Evolutionary conservation across 495 filamentous ascomycete species (phyloP).

Genomic region (Daldinia bambusicola): DNA sequence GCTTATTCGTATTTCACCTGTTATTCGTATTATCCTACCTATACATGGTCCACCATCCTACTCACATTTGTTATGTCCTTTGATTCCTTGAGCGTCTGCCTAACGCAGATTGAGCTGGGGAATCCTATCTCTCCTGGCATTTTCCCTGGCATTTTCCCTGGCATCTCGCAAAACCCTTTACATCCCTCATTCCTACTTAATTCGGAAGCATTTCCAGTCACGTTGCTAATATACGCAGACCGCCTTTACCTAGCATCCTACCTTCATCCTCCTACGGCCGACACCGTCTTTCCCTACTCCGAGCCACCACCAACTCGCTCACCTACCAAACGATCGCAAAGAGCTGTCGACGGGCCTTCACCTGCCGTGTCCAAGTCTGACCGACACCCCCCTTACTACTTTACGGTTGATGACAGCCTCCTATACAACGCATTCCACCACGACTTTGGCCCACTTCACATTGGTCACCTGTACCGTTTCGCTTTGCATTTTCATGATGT

Average conservation of each 20-base stretch:
- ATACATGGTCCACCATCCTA: slow-evolving; percentile 28
- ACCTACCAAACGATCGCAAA: slow-evolving; percentile 80
- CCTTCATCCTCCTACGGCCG: slow-evolving; percentile 77
- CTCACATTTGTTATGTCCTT: slow-evolving; percentile 40
- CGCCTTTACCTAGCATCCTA: slow-evolving; percentile 96
- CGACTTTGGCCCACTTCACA: slow-evolving; percentile 97
- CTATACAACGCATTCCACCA: slow-evolving; percentile 99
- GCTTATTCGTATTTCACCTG: slow-evolving; percentile 22
- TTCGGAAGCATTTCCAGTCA: slow-evolving; percentile 34
- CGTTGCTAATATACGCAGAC: slow-evolving; percentile 67
- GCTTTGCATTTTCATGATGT: slow-evolving; percentile 95
- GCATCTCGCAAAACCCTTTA: slow-evolving; percentile 43
- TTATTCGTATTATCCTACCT: slow-evolving; percentile 27
- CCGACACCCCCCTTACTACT: slow-evolving; percentile 80
- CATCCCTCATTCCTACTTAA: slow-evolving; percentile 32
- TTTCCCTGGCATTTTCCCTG: slow-evolving; percentile 32
- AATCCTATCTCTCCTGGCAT: slow-evolving; percentile 32
- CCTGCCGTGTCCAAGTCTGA: slow-evolving; percentile 54
- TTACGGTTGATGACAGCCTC: slow-evolving; percentile 90
- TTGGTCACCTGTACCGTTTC: slow-evolving; percentile 96
- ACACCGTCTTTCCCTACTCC: slow-evolving; percentile 89
- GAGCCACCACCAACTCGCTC: slow-evolving; percentile 57
- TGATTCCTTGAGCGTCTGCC: slow-evolving; percentile 26
- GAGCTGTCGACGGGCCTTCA: slow-evolving; percentile 66
- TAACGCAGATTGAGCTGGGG: slow-evolving; percentile 28